Evolutionary conservation across 768 basidiomycete species (phyloP), one percentile per base, ranked within the genome.

Genomic region (Naganishia randhawae): DNA sequence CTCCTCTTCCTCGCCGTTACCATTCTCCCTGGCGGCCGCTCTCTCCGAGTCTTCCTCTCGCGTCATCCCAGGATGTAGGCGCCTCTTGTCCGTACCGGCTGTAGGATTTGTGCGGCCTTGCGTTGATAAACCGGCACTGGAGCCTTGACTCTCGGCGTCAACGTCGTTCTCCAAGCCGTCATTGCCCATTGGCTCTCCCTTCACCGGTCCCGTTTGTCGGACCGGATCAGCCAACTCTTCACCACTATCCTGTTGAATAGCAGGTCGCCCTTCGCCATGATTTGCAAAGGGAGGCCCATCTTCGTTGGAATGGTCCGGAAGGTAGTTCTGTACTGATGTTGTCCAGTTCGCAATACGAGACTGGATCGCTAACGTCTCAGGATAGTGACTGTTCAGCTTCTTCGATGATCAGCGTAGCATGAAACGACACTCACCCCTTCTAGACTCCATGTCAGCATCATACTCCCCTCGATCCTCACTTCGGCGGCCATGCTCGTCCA

Each of bases 321-420:
- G 29, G 62, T 68, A 25, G 55, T 42, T n/a, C 9, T 37, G 32
- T 3, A 55, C 54, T 3, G 33, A 55, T 6, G 54, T 55, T 22
- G 54, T 55, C 54, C 54, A 55, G 19, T 22, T 32, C n/a, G 54
- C 54, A 19, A 55, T 33, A 22, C 54, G 54, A 11, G 32, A 33
- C 33, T 37, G 54, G 33, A 55, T 55, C 29, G 54, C 54, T 55
- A n/a, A 13, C n/a, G n/a, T 32, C 10, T 7, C 32, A n/a, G 1
- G 13, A 2, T 27, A 25, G 22, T 7, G 51, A 27, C 22, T 25
- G 27, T 7, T 39, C 8, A 39, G 37, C 37, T 39, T 14, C 51
- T 7, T 52, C 8, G 51, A 25, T 5, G 8, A 13, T 17, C 51
- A 11, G 51, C 8, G 27, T 10, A 19, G 31, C 14, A 10, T 33